A percentile compares a stretch with the other conserved stretches of the same genome.
These are phyloP conservation scores for Nitzschia inconspicua DNA, from an alignment of 108 stramenopile species.

Conservation along the genomic window DNA sequence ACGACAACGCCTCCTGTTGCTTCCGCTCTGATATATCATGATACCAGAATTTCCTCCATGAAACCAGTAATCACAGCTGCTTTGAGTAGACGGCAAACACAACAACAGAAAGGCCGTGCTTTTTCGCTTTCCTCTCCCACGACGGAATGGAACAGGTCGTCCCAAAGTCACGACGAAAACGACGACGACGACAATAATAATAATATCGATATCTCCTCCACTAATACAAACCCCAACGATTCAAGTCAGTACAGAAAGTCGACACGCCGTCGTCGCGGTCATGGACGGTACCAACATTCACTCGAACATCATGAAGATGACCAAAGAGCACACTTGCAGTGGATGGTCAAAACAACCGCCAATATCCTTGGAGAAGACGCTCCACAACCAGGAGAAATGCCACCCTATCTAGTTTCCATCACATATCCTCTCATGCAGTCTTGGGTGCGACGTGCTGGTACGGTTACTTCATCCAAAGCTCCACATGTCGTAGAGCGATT, in stretches of 20 bases:
- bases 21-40: too few relatives aligned
- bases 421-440: conserved; percentile 20
- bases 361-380: conserved; percentile 25
- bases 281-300: not conserved
- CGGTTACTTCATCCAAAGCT: conserved; percentile 16
- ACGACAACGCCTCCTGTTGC: too few relatives aligned
- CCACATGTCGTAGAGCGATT: conserved; percentile 38
- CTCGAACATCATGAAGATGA: conserved; percentile 8
- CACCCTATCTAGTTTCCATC: not conserved
- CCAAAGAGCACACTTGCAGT: conserved; percentile 21
- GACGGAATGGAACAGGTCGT: not conserved
- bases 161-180: not conserved
- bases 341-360: conserved; percentile 29
- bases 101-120: too few relatives aligned
- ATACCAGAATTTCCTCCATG: too few relatives aligned
- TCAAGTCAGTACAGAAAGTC: not conserved
- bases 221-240: not conserved
- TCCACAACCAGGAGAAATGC: conserved; percentile 8
- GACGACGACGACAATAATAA: not conserved
- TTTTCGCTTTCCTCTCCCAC: too few relatives aligned
- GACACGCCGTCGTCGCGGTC: not conserved
- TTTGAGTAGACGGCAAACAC: too few relatives aligned
- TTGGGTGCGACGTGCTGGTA: conserved; percentile 24
- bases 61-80: too few relatives aligned
- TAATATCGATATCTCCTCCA: not conserved